Percentiles rank a stretch among this genome's conserved stretches.
phyloP scores from a whole-genome alignment of 2,329 filamentous ascomycete species.

The Onygenales sp. region DNA sequence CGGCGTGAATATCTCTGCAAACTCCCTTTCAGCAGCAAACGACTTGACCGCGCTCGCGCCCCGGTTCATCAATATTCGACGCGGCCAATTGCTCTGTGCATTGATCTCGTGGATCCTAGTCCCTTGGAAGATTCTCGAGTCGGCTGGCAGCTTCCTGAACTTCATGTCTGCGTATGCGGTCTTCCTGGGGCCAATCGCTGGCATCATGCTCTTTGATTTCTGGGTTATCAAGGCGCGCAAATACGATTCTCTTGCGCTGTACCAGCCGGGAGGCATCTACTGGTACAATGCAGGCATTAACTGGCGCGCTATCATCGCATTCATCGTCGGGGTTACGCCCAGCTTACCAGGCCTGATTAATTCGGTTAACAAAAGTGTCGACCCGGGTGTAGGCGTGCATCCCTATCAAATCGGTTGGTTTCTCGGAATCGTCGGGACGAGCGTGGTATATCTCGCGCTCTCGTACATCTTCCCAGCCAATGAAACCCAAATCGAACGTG shows the following conservation, averaged over 20 bases:
- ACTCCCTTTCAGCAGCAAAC: constrained; percentile 75
- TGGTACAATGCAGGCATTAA: constrained; percentile 48
- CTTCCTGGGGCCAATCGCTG: constrained; percentile 86
- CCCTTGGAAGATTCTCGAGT: constrained; percentile 57
- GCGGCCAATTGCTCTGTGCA: constrained; percentile 79
- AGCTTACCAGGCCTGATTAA: constrained; percentile 47
- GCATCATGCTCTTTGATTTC: constrained; percentile 81
- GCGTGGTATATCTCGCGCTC: constrained; percentile 46
- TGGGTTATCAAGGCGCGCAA: constrained; percentile 55
- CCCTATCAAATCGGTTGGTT: constrained; percentile 60
- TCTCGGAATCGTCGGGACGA: constrained; percentile 49
- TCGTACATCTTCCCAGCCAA: constrained; percentile 40
- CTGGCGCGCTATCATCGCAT: constrained; percentile 50
- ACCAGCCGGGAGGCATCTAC: constrained; percentile 40
- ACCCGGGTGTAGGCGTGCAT: constrained; percentile 40
- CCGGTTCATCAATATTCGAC: constrained; percentile 72
- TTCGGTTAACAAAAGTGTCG: constrained; percentile 27
- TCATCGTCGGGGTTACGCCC: constrained; percentile 48
- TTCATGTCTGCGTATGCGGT: constrained; percentile 89
- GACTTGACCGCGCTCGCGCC: constrained; percentile 74
- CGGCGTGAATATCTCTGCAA: constrained; percentile 79
- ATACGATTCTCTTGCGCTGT: constrained; percentile 44
- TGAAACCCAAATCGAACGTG: constrained; percentile 39
- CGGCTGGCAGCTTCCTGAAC: constrained; percentile 66
- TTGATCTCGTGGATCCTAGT: constrained; percentile 51